Percentiles rank a stretch among this genome's conserved stretches.
phyloP scores from a whole-genome alignment of 345 rosid species.

The Punica granatum region DNA sequence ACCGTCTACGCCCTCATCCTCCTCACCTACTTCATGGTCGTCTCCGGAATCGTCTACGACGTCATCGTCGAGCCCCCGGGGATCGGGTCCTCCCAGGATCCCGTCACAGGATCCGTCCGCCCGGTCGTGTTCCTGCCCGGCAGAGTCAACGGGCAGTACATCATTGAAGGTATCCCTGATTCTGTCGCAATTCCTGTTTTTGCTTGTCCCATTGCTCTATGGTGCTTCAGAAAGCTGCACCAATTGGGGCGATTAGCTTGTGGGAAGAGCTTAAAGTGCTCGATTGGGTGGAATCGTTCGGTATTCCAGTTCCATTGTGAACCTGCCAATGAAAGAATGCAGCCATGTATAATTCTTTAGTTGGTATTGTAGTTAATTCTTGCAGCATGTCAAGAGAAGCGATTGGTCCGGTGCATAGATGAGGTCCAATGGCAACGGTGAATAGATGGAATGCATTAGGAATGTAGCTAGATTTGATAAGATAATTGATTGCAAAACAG shows the following conservation, averaged over 20 bases:
- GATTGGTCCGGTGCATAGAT: background rate
- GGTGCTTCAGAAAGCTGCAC: background rate
- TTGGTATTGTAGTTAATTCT: background rate
- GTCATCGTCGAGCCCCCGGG: constrained; percentile 97
- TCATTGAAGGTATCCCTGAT: constrained; percentile 69
- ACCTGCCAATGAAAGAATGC: too few species aligned
- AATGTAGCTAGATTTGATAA: background rate
- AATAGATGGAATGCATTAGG: background rate
- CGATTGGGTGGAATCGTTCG: background rate
- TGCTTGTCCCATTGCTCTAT: background rate
- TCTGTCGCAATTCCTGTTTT: background rate
- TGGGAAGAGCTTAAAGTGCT: background rate
- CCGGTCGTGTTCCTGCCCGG: constrained; percentile 92
- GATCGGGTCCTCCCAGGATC: constrained; percentile 91
- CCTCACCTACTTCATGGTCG: constrained; percentile 92
- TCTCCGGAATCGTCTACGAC: constrained; percentile 89
- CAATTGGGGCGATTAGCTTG: background rate
- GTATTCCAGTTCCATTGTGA: background rate
- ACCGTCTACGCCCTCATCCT: constrained; percentile 74
- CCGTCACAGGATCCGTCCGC: constrained; percentile 68
- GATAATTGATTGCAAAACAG: background rate
- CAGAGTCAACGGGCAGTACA: constrained; percentile 92
- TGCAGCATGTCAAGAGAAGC: background rate
- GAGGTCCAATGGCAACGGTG: background rate
- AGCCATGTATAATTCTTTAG: background rate